phyloP scores from a whole-genome alignment of 441 rosid genomes.

The Erysimum cheiri region DNA sequence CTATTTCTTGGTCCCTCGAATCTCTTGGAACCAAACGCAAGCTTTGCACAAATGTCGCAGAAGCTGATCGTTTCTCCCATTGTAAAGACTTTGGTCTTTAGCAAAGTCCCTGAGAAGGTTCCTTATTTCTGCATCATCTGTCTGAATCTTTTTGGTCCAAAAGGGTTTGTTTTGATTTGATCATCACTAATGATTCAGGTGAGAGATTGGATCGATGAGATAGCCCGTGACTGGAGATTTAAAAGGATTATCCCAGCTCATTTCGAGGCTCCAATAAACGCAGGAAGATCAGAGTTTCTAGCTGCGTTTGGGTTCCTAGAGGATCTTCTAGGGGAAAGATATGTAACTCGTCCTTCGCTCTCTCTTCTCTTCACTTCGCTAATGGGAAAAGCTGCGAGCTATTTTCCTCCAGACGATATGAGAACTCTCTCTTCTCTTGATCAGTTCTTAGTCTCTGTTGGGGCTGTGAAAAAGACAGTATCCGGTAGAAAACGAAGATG shows the following conservation, averaged over 20 bases:
- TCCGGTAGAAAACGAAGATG: conserved; percentile 66
- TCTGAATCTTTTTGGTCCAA: background rate
- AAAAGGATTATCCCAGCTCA: conserved; percentile 93
- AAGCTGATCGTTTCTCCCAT: conserved; percentile 96
- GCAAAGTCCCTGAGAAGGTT: conserved; percentile 98
- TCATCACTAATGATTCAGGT: conserved; percentile 53
- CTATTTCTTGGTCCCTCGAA: conserved; percentile 93
- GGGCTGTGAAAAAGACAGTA: conserved; percentile 90
- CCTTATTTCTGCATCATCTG: conserved; percentile 9
- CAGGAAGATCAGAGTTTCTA: conserved; percentile 80
- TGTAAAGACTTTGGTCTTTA: conserved; percentile 88
- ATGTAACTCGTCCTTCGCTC: conserved; percentile 68
- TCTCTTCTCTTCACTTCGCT: conserved; percentile 70
- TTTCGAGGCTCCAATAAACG: conserved; percentile 87
- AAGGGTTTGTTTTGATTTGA: conserved; percentile 8
- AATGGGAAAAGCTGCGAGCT: conserved; percentile 92
- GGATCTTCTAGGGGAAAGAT: conserved; percentile 79
- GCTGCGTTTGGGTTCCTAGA: conserved; percentile 89
- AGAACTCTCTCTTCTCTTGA: conserved; percentile 90
- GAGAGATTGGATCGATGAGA: conserved; percentile 88
- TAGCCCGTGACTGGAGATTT: conserved; percentile 84
- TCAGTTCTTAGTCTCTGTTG: conserved; percentile 86
- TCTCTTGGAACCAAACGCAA: conserved; percentile 90
- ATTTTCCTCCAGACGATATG: conserved; percentile 98
- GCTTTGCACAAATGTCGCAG: conserved; percentile 92